phyloP scores from a whole-genome alignment of 2,329 filamentous ascomycete species.

The Cladosporium sp. region DNA sequence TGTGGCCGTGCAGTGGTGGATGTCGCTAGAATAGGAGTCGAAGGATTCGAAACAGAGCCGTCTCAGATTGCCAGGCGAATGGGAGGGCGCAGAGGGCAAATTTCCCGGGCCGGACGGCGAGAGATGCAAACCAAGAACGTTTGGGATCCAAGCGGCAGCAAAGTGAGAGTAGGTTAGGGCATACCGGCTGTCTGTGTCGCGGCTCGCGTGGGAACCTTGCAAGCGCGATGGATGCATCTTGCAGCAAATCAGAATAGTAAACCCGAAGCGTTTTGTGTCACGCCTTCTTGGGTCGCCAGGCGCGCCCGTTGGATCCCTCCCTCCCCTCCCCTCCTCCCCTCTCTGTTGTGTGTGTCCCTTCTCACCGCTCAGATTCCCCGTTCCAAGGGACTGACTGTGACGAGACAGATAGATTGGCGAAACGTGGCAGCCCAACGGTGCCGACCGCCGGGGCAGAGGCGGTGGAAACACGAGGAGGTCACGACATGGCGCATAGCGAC shows the following conservation, averaged over 20 bases:
- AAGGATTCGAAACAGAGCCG: slow-evolving; percentile 13
- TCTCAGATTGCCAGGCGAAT: slow-evolving; percentile 7
- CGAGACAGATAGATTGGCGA: slow-evolving; percentile 11
- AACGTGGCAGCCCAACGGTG: slow-evolving; percentile 12
- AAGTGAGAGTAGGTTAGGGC: too few relatives aligned
- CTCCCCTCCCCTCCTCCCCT: too few relatives aligned
- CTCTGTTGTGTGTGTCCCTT: too few relatives aligned
- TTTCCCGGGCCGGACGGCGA: background rate
- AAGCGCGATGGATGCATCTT: slow-evolving; percentile 11
- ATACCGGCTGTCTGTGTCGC: slow-evolving; percentile 3
- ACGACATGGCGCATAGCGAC: background rate
- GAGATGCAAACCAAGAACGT: too few relatives aligned
- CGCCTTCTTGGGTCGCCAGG: slow-evolving; percentile 3
- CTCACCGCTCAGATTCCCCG: slow-evolving; percentile 8
- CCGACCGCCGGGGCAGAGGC: background rate
- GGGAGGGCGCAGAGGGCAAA: slow-evolving; percentile 3
- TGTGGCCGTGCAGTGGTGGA: slow-evolving; percentile 10
- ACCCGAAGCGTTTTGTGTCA: slow-evolving; percentile 3
- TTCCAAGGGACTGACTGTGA: slow-evolving; percentile 8
- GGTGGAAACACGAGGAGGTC: slow-evolving; percentile 6
- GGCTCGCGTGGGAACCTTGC: slow-evolving; percentile 11
- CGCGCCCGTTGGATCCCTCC: slow-evolving; percentile 6
- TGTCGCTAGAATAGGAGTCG: slow-evolving; percentile 13
- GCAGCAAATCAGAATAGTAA: slow-evolving; percentile 10
- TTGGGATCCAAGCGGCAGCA: background rate